A percentile compares a stretch with the other conserved stretches of the same genome.
phyloP scores from a whole-genome alignment of 2,329 filamentous ascomycete species.

The Aspergillus carbonarius region DNA sequence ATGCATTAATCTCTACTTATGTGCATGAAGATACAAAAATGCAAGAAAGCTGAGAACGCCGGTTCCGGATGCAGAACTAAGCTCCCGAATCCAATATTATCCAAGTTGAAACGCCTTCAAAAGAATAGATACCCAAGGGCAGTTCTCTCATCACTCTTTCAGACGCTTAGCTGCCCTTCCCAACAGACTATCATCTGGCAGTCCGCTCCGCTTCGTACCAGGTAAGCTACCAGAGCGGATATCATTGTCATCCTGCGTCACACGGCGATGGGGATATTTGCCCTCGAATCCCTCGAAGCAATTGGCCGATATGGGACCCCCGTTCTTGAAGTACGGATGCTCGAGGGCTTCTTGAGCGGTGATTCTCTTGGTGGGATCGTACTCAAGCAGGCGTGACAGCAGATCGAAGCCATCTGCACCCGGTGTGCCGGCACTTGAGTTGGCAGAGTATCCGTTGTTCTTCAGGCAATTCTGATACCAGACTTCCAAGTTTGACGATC shows the following conservation, averaged over 20 bases:
- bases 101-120: background rate
- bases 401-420: constrained; percentile 79
- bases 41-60: background rate
- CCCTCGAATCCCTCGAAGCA: constrained; percentile 88
- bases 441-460: constrained; percentile 53
- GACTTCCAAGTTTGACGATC: constrained; percentile 66
- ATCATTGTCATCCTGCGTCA: constrained; percentile 94
- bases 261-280: constrained; percentile 85
- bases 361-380: constrained; percentile 84
- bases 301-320: constrained; percentile 69
- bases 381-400: constrained; percentile 79
- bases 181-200: constrained; percentile 77
- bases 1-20: background rate
- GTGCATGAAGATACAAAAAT: background rate
- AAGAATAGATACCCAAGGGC: background rate
- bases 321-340: constrained; percentile 80
- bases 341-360: constrained; percentile 86
- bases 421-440: constrained; percentile 55
- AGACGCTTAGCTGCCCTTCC: constrained; percentile 55
- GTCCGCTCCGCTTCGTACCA: constrained; percentile 82
- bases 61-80: background rate
- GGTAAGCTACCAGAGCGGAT: constrained; percentile 87
- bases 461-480: constrained; percentile 75
- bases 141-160: constrained; percentile 42
- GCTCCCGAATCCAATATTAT: background rate